phyloP scores from a whole-genome alignment of 805 yeast species.

The Kazachstania taianensis region DNA sequence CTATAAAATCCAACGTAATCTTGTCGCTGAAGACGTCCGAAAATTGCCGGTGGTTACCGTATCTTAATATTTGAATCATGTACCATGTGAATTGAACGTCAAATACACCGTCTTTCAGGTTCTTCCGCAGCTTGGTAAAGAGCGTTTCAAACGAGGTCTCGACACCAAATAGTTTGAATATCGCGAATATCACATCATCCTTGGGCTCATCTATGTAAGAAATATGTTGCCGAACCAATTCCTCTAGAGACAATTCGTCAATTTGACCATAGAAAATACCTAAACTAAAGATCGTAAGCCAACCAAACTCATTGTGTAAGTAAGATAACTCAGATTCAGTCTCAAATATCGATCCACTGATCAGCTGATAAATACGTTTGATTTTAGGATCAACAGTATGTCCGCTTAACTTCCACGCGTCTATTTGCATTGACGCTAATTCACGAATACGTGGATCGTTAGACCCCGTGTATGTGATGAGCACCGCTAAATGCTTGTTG shows the following conservation, averaged over 20 bases:
- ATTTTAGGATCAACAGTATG: constrained; percentile 39
- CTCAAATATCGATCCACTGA: constrained; percentile 41
- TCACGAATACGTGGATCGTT: constrained; percentile 47
- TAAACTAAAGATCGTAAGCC: constrained; percentile 56
- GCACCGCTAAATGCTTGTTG: constrained; percentile 60
- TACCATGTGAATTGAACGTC: constrained; percentile 43
- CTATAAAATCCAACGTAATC: constrained; percentile 37
- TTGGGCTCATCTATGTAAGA: constrained; percentile 1
- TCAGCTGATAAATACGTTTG: constrained; percentile 50
- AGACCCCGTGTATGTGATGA: constrained; percentile 63
- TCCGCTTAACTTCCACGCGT: constrained; percentile 49
- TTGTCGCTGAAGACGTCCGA: constrained; percentile 29
- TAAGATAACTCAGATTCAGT: constrained; percentile 22
- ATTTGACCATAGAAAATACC: constrained; percentile 53
- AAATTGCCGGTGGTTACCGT: constrained; percentile 19
- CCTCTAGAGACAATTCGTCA: constrained; percentile 28
- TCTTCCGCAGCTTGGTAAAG: constrained; percentile 8
- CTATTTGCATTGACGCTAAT: constrained; percentile 52
- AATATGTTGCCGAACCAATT: constrained; percentile 19
- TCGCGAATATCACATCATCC: constrained; percentile 8
- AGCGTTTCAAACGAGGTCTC: constrained; percentile 9
- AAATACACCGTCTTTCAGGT: constrained; percentile 12
- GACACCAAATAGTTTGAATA: constrained; percentile 14
- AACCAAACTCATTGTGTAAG: constrained; percentile 41
- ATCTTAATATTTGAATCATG: constrained; percentile 36